A percentile compares a stretch with the other conserved stretches of the same genome.
Evolutionary conservation across 306 rosid genomes (phyloP).

Genomic region (Cucurbita pepo): DNA sequence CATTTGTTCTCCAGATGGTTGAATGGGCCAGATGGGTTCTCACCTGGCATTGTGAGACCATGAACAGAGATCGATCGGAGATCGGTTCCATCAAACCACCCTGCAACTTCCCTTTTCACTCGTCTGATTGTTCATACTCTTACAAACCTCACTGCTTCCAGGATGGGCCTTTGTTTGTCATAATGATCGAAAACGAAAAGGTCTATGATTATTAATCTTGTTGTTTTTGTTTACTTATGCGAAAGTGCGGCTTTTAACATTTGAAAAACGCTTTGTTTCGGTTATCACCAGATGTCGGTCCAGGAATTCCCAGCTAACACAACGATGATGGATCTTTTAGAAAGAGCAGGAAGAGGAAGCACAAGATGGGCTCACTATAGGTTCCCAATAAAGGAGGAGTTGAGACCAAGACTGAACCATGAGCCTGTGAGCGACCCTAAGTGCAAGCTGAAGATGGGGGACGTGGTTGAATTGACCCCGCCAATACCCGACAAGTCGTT

Average conservation of each 20-base stretch:
- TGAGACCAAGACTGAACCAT: conserved; percentile 82
- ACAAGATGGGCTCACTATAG: conserved; percentile 50
- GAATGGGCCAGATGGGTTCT: conserved; percentile 99
- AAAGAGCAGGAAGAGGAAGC: conserved; percentile 58
- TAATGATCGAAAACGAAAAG: conserved; percentile 84
- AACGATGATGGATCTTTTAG: conserved; percentile 53
- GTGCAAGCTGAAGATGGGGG: conserved; percentile 88
- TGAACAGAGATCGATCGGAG: conserved; percentile 52
- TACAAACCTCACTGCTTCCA: conserved; percentile 48
- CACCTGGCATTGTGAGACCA: conserved; percentile 95
- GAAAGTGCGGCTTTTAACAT: background rate
- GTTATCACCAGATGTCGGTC: conserved; percentile 71
- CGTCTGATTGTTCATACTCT: conserved; percentile 64
- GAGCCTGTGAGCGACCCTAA: conserved; percentile 50
- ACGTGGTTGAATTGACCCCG: conserved; percentile 76
- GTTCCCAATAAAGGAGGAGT: conserved; percentile 74
- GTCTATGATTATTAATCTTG: conserved; percentile 17
- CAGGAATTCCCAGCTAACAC: conserved; percentile 76
- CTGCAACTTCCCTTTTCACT: conserved; percentile 82
- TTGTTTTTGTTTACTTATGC: background rate
- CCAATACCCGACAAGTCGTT: conserved; percentile 61
- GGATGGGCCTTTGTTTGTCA: conserved; percentile 80
- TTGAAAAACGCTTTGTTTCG: background rate
- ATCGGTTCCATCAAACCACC: conserved; percentile 53
- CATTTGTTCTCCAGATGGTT: conserved; percentile 93